These are phyloP conservation scores for Moniliella sp. DNA, from an alignment of 1,284 basidiomycete genomes.

Conservation along the genomic window DNA sequence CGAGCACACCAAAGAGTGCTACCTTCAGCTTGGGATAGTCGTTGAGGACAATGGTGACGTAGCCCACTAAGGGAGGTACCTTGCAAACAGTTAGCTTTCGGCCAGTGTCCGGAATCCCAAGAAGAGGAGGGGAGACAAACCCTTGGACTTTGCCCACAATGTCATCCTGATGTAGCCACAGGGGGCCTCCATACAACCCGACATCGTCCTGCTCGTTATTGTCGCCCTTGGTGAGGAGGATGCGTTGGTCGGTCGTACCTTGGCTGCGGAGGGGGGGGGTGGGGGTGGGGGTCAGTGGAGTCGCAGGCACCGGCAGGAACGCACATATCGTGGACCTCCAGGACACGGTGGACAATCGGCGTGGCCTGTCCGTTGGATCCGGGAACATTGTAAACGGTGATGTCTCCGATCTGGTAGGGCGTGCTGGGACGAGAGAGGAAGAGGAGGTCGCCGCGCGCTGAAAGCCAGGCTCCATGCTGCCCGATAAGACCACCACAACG, in stretches of 20 bases:
- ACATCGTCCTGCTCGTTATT: constrained; percentile 76
- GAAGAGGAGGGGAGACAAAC: constrained; percentile 43
- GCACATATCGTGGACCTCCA: constrained; percentile 41
- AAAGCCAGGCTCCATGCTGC: constrained; percentile 93
- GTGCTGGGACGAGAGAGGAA: constrained; percentile 66
- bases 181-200: constrained; percentile 60
- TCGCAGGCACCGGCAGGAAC: neutral
- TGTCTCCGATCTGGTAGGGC: constrained; percentile 62
- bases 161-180: constrained; percentile 63
- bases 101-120: neutral
- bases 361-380: constrained; percentile 68
- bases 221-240: constrained; percentile 88
- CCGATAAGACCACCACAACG: constrained; percentile 92
- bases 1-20: constrained; percentile 55
- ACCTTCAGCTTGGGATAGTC: constrained; percentile 91
- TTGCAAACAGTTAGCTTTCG: constrained; percentile 5
- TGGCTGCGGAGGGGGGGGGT: neutral
- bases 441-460: constrained; percentile 79
- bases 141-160: constrained; percentile 80
- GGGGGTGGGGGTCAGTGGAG: neutral
- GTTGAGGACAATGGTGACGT: constrained; percentile 71
- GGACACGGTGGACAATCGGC: constrained; percentile 78
- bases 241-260: constrained; percentile 41
- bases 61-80: constrained; percentile 68
- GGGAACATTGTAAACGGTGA: constrained; percentile 83